Percentiles rank a stretch among this genome's conserved stretches.
Evolutionary conservation across 2,329 filamentous ascomycete species (phyloP).

Genomic region (Phoma sp.): DNA sequence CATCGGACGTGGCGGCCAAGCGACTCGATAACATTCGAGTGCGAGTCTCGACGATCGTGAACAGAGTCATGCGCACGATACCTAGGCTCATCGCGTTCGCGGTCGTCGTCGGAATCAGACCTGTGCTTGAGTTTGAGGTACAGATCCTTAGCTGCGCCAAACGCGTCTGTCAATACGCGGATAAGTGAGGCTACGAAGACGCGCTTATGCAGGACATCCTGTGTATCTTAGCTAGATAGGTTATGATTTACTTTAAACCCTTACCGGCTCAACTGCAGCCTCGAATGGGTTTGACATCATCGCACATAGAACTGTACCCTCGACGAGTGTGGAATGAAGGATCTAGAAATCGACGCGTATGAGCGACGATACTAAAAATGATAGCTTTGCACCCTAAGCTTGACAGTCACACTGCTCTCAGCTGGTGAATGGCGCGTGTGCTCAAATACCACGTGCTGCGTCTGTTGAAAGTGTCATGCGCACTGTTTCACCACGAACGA

Average conservation of each 20-base stretch:
- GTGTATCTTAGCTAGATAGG: background rate
- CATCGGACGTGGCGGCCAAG: constrained; percentile 17
- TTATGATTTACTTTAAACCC: background rate
- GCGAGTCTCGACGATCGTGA: constrained; percentile 24
- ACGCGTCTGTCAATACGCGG: constrained; percentile 35
- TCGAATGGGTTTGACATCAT: constrained; percentile 1
- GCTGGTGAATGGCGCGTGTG: background rate
- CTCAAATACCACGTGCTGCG: background rate
- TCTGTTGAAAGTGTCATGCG: constrained; percentile 2
- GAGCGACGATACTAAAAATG: too few species aligned
- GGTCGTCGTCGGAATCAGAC: constrained; percentile 23
- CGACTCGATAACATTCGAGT: constrained; percentile 21
- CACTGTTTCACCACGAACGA: constrained; percentile 4
- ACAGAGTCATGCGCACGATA: constrained; percentile 1
- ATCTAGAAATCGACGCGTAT: too few species aligned
- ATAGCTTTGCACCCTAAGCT: background rate
- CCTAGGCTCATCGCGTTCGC: constrained; percentile 11
- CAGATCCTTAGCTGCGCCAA: constrained; percentile 39
- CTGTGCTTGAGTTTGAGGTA: constrained; percentile 40
- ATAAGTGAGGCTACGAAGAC: constrained; percentile 41
- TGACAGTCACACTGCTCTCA: background rate
- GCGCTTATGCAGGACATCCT: constrained; percentile 31
- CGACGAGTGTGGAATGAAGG: background rate
- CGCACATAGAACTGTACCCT: background rate
- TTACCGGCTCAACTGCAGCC: constrained; percentile 3